These are phyloP conservation scores for Phytophthora niederhauseri DNA, from an alignment of 352 stramenopile species.

Conservation along the genomic window DNA sequence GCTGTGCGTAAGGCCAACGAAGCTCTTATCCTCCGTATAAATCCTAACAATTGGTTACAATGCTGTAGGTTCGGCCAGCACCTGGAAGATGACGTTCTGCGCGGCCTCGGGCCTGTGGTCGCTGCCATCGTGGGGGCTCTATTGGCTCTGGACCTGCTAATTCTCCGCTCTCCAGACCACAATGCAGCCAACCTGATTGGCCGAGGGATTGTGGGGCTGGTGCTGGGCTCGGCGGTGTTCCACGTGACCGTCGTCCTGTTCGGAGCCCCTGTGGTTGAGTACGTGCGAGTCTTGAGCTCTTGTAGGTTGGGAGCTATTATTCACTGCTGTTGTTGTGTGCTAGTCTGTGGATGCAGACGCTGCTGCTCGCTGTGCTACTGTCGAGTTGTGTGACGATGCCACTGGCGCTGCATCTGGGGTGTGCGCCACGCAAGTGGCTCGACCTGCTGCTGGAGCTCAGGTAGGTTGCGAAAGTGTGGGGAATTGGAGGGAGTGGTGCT, in stretches of 20 bases:
- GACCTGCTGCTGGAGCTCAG: constrained; percentile 60
- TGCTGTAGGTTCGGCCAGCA: constrained; percentile 33
- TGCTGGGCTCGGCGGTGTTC: constrained; percentile 48
- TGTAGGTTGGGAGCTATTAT: neutral
- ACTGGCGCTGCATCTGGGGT: constrained; percentile 47
- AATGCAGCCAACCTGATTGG: constrained; percentile 8
- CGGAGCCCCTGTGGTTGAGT: constrained; percentile 73
- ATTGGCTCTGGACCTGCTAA: constrained; percentile 35
- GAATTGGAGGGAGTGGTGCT: neutral
- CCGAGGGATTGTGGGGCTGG: constrained; percentile 38
- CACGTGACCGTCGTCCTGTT: constrained; percentile 77
- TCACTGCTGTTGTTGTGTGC: constrained; percentile 1
- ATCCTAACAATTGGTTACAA: neutral
- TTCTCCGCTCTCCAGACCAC: constrained; percentile 35
- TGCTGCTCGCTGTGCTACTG: constrained; percentile 66
- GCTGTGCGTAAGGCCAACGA: constrained; percentile 9
- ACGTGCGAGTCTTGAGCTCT: constrained; percentile 11
- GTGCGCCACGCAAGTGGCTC: constrained; percentile 46
- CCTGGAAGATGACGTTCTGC: constrained; percentile 58
- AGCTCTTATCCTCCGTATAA: neutral
- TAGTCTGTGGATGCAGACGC: constrained; percentile 69
- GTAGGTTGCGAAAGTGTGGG: constrained; percentile 25
- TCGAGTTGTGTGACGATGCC: constrained; percentile 55
- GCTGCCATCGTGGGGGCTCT: constrained; percentile 32
- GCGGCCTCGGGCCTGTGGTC: constrained; percentile 48